Evolutionary conservation across 1,139 yeast genomes (phyloP).

Genomic region (Hyphopichia pseudoburtonii): DNA sequence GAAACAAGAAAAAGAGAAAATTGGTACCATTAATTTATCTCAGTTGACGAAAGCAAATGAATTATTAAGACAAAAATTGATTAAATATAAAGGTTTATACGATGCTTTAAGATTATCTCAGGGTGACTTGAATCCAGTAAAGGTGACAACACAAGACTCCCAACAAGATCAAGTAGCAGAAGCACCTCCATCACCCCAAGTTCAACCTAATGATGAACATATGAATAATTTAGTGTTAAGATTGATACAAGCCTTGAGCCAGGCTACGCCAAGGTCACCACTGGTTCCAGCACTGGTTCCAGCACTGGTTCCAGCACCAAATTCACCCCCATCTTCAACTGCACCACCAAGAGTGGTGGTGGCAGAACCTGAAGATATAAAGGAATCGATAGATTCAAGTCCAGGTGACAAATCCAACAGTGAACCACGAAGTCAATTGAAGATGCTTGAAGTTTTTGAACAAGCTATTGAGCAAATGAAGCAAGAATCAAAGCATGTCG

Average conservation of each 20-base stretch:
- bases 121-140: too few relatives aligned
- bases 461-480: conserved; percentile 1
- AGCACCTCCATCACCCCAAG: too few relatives aligned
- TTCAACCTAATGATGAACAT: background rate
- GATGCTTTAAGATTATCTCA: too few relatives aligned
- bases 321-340: too few relatives aligned
- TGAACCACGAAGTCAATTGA: background rate
- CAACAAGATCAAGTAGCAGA: too few relatives aligned
- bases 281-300: too few relatives aligned
- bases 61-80: conserved; percentile 32
- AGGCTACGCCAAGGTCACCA: too few relatives aligned
- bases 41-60: conserved; percentile 25
- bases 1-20: background rate
- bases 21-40: background rate
- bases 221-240: background rate
- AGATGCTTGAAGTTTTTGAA: conserved; percentile 1
- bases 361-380: background rate
- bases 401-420: too few relatives aligned
- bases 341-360: too few relatives aligned
- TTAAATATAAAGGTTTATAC: conserved; percentile 33
- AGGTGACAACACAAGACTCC: too few relatives aligned
- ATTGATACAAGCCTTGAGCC: background rate
- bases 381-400: too few relatives aligned
- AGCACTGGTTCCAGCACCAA: too few relatives aligned
- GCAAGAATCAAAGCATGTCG: background rate